Conservation (phyloP, 495 filamentous ascomycete genomes). For the Tuber calosporum region DNA sequence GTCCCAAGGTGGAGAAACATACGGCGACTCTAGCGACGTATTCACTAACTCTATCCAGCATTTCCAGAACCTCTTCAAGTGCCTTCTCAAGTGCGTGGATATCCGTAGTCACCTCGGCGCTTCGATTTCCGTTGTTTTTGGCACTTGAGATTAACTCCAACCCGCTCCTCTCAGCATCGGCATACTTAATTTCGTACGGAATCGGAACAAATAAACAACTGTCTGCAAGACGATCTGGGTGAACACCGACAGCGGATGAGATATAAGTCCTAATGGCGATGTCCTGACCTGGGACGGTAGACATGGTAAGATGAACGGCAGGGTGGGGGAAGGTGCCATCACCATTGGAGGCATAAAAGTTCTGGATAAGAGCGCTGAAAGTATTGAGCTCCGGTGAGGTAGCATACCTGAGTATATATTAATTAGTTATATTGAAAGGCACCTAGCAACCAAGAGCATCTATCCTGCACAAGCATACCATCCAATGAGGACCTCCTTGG, state of each 20-base stretch:
- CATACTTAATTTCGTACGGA: conserved; percentile 82
- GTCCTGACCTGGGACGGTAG: conserved; percentile 73
- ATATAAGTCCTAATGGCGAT: conserved; percentile 88
- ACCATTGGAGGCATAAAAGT: conserved; percentile 95
- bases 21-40: conserved; percentile 82
- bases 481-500: conserved; percentile 85
- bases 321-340: conserved; percentile 95
- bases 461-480: conserved; percentile 49
- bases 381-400: conserved; percentile 92
- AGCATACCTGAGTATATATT: conserved; percentile 55
- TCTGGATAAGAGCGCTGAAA: conserved; percentile 96
- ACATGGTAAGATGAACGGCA: conserved; percentile 90
- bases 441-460: background rate
- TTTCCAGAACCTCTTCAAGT: conserved; percentile 72
- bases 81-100: conserved; percentile 78
- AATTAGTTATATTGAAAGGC: background rate
- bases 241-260: conserved; percentile 87
- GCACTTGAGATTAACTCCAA: conserved; percentile 78
- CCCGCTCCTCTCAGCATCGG: conserved; percentile 84
- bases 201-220: conserved; percentile 94
- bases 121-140: conserved; percentile 67
- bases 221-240: conserved; percentile 86
- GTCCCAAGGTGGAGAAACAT: background rate
- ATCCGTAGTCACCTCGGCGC: conserved; percentile 66
- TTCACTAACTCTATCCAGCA: conserved; percentile 80